Base-by-base conservation (phyloP, 441 rosid species). In the Populus hybrid region DNA sequence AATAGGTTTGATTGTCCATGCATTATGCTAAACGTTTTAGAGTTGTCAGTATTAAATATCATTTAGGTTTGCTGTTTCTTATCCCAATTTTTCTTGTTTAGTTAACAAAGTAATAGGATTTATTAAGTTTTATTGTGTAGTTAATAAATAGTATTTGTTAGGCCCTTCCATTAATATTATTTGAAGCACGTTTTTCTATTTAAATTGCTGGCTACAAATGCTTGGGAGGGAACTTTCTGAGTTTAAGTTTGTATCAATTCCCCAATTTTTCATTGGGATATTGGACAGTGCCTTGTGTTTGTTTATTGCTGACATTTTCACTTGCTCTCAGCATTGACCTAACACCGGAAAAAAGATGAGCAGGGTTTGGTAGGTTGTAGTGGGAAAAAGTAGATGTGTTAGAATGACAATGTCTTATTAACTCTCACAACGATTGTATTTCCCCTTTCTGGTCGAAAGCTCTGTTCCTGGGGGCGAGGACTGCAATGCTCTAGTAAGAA, bases 261-360 rank as follows among this genome's bases (percentile, higher is more conserved):
- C 31, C 59, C 40, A 38, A 64, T 23, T 63, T 28, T 10, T 38
- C 12, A 1, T 38, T 9, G 38, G 38, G n/a, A 64, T 24, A 20
- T 36, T 64, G 35, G 23, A 23, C 3, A 16, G 7, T 53, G n/a
- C 21, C 26, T 6, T 23, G 26, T 72, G 29, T 42, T 70, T 18
- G 3, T 72, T n/a, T 29, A 20, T 71, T 50, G 31, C 26, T 69
- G 74, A 76, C 29, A 28, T 59, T 59, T 24, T 40, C 71, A 40
- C n/a, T 3, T 77, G 75, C n/a, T 64, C 50, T 71, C 42, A 50
- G 75, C 50, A 26, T 69, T 76, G 42, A 53, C 31, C 36, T 7
- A 9, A 21, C 53, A 45, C 11, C n/a, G 61, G 36, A 16, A 38
- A 24, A 74, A 12, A 26, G 33, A 64, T 20, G 23, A 20, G 42